A percentile compares a stretch with the other conserved stretches of the same genome.
Conservation (phyloP, 2,329 filamentous ascomycete species). For the Fusarium sp. region DNA sequence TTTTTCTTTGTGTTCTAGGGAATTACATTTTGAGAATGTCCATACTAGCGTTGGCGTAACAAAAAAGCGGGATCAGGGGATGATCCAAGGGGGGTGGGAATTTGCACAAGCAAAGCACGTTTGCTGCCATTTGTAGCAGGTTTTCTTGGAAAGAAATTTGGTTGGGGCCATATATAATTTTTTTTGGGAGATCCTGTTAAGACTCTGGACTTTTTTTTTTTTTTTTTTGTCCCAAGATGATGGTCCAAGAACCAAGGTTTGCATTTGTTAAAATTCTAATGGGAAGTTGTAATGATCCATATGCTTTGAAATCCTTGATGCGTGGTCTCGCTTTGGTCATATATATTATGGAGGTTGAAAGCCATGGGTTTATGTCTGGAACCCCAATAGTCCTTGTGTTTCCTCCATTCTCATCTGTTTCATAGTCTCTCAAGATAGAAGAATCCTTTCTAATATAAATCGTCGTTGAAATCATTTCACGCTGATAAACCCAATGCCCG, state of each 20-base stretch:
- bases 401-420: neutral
- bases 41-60: slow-evolving; percentile 48
- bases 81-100: slow-evolving; percentile 5
- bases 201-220: slow-evolving; percentile 12
- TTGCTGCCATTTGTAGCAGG: slow-evolving; percentile 13
- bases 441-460: neutral
- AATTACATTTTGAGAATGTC: slow-evolving; percentile 41
- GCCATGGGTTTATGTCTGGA: neutral
- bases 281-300: slow-evolving; percentile 40
- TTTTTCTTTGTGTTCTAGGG: slow-evolving; percentile 30
- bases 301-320: slow-evolving; percentile 23
- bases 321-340: slow-evolving; percentile 1
- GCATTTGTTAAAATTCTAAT: slow-evolving; percentile 29
- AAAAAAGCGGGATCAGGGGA: slow-evolving; percentile 42
- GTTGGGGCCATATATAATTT: slow-evolving; percentile 33
- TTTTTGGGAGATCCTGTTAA: neutral
- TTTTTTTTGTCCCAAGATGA: slow-evolving; percentile 10
- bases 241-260: slow-evolving; percentile 5
- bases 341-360: neutral
- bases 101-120: slow-evolving; percentile 30
- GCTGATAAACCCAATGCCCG: slow-evolving; percentile 71
- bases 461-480: slow-evolving; percentile 63
- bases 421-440: neutral
- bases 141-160: slow-evolving; percentile 9
- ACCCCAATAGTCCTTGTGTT: neutral